Evolutionary conservation across 2,329 filamentous ascomycete genomes (phyloP), one percentile per base, ranked within the genome.

Genomic region (Chaetomium olivaceum): DNA sequence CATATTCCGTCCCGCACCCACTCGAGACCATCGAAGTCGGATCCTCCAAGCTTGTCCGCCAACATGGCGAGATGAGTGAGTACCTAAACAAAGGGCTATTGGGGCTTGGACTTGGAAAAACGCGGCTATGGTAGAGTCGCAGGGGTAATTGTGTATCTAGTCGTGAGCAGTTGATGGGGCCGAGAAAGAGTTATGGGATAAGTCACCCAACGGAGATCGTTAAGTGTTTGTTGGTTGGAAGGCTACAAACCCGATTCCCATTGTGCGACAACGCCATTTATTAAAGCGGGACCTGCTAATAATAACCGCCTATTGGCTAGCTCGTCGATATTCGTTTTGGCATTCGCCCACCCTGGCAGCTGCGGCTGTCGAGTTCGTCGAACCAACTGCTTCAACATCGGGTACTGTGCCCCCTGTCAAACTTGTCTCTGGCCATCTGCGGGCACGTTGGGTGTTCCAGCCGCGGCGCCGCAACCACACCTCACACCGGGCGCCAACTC

Each of bases 1-100:
- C 61, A 63, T 19, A 63, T 25, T 9, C 52, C 39, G 50, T 58
- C 29, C 61, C 19, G 39, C 54, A 63, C 54, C 61, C 52, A 62
- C 54, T 51, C 54, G 14, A 62, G 27, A 52, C 61, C 61, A 29
- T 57, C 39, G n/a, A 51, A 57, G 39, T 62, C 61, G 52, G 54
- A 50, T 33, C 27, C 12, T 5, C 23, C 48, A 25, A 50, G 48
- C 48, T 43, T 39, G 19, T 52, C 59, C 29, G 33, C 51, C 14
- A 25, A 56, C 59, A 62, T 62, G 33, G 51, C 55, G 31, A 56
- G 19, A 57, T 57, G 55, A 39, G 39, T 39, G 25, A 57, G 39
- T 3, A 29, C 27, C 27, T 43, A 9, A 9, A 57, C 9, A 4
- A 57, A 39, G 39, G 21, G 19, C 31, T 39, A 4, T 57, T n/a